phyloP scores from a whole-genome alignment of 2,329 filamentous ascomycete species.

The Berkeleyomyces basicola region DNA sequence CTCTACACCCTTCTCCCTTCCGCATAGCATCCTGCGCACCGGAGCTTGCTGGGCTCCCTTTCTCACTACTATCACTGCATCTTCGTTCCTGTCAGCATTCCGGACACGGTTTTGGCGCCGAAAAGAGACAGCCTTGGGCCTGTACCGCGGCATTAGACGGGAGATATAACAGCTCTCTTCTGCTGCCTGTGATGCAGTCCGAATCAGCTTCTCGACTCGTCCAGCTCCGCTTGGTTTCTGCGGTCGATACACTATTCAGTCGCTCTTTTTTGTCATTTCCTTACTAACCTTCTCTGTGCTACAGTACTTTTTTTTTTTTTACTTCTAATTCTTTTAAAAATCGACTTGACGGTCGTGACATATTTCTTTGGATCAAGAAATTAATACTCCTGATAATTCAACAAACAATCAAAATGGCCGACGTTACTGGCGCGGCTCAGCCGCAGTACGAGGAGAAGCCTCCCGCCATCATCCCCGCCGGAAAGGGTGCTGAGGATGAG shows the following conservation, averaged over 20 bases:
- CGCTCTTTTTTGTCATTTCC: background rate
- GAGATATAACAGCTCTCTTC: background rate
- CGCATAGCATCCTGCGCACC: constrained; percentile 11
- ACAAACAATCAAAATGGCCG: constrained; percentile 31
- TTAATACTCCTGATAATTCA: constrained; percentile 12
- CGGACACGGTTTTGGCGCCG: background rate
- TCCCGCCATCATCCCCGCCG: constrained; percentile 20
- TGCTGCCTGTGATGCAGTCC: background rate
- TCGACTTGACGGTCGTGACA: constrained; percentile 12
- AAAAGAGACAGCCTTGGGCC: background rate
- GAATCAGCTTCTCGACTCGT: background rate
- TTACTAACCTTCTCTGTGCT: background rate
- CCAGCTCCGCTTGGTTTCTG: background rate
- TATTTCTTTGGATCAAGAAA: constrained; percentile 15
- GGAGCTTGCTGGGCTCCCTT: constrained; percentile 3
- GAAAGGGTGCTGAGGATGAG: constrained; percentile 32
- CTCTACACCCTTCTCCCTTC: background rate
- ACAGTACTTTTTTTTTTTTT: background rate
- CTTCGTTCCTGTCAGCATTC: constrained; percentile 15
- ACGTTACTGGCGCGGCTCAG: constrained; percentile 33
- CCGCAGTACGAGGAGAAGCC: constrained; percentile 49
- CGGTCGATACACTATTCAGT: background rate
- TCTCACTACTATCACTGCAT: constrained; percentile 11
- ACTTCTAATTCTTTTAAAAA: constrained; percentile 15
- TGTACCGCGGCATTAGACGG: background rate